Evolutionary conservation across 2,329 filamentous ascomycete genomes (phyloP), one percentile per base, ranked within the genome.

Genomic region (Sphaerulina musiva): DNA sequence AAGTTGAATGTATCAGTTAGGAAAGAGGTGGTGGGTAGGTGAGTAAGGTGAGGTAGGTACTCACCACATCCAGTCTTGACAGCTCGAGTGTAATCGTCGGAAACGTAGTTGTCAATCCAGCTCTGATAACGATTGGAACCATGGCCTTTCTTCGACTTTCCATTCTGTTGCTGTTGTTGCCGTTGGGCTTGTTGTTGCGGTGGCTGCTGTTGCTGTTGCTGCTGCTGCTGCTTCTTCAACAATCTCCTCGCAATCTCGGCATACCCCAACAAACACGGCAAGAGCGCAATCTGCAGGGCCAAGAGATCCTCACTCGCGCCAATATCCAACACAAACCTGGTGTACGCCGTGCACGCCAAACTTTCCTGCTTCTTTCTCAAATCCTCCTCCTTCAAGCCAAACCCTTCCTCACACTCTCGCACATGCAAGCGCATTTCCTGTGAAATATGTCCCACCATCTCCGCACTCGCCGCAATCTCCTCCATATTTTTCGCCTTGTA

Each of bases 181-280:
- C 6, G 26, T 29, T 29, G 26, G 3, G 6, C 3, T 6, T 29
- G 26, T 29, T 1, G 26, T 29, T 29, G 26, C 5, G 5, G 26
- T 29, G 5, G 26, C 6, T 29, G 26, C 6, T 29, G 26, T 29
- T 29, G 26, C 6, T 29, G 26, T 29, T 29, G 26, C 26, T 29
- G 26, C 26, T 29, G 26, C 26, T 29, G 26, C 26, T 29, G 34
- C 12, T n/a, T 6, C 14, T 62, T 57, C 36, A 48, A 51, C 44
- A 95, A 76, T 64, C 88, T 80, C 64, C 79, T 78, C 5, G 88
- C 92, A 56, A 95, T 87, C 53, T 82, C 81, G 8, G 85, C 85
- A 69, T 97, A 96, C 41, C 92, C 92, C n/a, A 96, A 79, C 32
- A 95, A 76, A 68, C 92, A 96, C 0, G 92, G 90, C 11, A 91